phyloP scores from a whole-genome alignment of 176 grass and related monocot species.

The Puya raimondii region DNA sequence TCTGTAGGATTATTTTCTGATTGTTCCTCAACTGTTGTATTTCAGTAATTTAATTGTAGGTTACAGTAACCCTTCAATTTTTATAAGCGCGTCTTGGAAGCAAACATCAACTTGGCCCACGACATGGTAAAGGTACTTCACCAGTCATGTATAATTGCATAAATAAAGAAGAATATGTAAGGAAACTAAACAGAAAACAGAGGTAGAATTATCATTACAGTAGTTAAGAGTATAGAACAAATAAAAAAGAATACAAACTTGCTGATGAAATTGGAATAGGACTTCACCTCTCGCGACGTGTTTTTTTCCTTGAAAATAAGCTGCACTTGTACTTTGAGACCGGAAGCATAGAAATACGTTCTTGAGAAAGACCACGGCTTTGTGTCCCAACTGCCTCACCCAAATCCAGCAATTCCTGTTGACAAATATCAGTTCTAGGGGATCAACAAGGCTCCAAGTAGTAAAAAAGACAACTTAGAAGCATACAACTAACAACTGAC shows the following conservation, averaged over 20 bases:
- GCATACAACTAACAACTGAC: neutral
- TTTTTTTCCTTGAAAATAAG: conserved; percentile 83
- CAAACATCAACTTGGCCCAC: too few relatives aligned
- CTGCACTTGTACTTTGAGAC: conserved; percentile 85
- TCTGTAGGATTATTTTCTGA: too few relatives aligned
- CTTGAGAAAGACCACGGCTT: conserved; percentile 78
- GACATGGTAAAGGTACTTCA: too few relatives aligned
- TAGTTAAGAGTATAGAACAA: neutral
- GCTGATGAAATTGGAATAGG: conserved; percentile 8
- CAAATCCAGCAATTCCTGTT: conserved; percentile 90
- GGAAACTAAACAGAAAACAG: neutral
- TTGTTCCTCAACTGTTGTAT: too few relatives aligned
- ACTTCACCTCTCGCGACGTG: conserved; percentile 54
- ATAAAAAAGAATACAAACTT: neutral
- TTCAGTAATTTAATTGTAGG: too few relatives aligned
- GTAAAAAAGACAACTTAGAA: neutral
- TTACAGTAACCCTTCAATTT: too few relatives aligned
- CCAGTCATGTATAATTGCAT: too few relatives aligned
- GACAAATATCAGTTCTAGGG: conserved; percentile 12
- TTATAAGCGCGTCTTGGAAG: too few relatives aligned
- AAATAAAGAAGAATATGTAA: too few relatives aligned
- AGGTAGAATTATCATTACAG: neutral
- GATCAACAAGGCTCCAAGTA: neutral
- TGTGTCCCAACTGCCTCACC: conserved; percentile 92
- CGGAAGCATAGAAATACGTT: conserved; percentile 75